These are phyloP conservation scores for Lachnellula arida DNA, from an alignment of 2,329 filamentous ascomycete genomes.

Conservation along the genomic window DNA sequence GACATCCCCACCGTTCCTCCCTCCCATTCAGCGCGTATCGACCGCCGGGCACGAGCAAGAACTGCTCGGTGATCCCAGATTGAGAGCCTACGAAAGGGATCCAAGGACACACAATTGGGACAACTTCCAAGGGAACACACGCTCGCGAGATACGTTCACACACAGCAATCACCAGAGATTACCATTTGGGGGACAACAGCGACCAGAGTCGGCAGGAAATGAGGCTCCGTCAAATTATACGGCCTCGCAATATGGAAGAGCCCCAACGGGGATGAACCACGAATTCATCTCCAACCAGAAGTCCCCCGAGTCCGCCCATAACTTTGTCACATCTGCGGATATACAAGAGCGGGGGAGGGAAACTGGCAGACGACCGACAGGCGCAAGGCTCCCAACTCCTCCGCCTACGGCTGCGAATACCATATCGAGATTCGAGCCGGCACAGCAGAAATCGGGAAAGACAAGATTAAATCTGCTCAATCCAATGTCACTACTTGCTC, in stretches of 20 bases:
- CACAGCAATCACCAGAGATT: constrained; percentile 22
- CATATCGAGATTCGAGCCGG: constrained; percentile 21
- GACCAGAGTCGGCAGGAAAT: constrained; percentile 26
- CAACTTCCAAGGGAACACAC: constrained; percentile 9
- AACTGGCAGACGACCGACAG: constrained; percentile 21
- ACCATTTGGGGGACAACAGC: constrained; percentile 16
- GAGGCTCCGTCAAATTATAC: constrained; percentile 10
- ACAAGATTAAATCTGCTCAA: constrained; percentile 34
- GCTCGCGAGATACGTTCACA: constrained; percentile 15
- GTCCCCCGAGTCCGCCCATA: constrained; percentile 13
- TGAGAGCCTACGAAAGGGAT: constrained; percentile 12
- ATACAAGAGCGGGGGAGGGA: constrained; percentile 16
- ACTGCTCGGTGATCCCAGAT: constrained; percentile 1
- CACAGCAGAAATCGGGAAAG: constrained; percentile 25
- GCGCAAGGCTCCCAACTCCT: constrained; percentile 25
- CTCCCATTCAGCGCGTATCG: constrained; percentile 36
- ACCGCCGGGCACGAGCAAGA: constrained; percentile 20
- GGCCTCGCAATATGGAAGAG: constrained; percentile 14
- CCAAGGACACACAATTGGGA: constrained; percentile 14
- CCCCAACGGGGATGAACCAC: constrained; percentile 12
- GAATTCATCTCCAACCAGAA: constrained; percentile 12
- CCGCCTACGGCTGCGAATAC: constrained; percentile 15
- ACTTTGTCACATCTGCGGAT: constrained; percentile 18
- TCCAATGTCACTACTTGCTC: constrained; percentile 35
- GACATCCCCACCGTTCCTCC: constrained; percentile 44